phyloP scores from a whole-genome alignment of 2,329 filamentous ascomycete genomes.

The Calonectria crousiana region DNA sequence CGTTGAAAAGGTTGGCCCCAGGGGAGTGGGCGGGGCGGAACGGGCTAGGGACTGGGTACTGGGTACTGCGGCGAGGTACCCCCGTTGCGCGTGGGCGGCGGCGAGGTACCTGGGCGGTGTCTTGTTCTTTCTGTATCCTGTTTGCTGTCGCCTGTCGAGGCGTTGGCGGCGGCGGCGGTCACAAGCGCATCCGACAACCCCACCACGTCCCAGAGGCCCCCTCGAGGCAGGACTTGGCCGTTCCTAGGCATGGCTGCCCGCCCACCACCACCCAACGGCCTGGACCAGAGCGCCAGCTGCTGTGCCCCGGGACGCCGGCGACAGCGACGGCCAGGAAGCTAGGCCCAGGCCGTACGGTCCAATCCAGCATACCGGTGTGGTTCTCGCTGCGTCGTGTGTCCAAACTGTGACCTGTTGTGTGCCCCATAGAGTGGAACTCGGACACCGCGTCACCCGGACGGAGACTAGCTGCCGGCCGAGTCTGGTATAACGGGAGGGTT shows the following conservation, averaged over 20 bases:
- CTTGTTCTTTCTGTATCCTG: not conserved
- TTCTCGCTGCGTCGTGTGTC: slow-evolving; percentile 1
- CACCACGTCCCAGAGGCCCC: slow-evolving; percentile 1
- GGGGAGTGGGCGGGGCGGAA: slow-evolving; percentile 21
- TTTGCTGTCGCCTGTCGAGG: not conserved
- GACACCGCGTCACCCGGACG: slow-evolving; percentile 19
- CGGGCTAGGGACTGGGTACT: slow-evolving; percentile 7
- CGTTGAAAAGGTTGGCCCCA: slow-evolving; percentile 21
- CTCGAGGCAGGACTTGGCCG: not conserved
- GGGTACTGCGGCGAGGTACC: slow-evolving; percentile 12
- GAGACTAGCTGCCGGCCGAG: slow-evolving; percentile 19
- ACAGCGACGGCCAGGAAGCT: slow-evolving; percentile 1
- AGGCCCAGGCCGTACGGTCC: slow-evolving; percentile 2
- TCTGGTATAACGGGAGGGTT: not conserved
- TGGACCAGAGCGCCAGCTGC: not conserved
- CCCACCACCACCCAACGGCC: not conserved
- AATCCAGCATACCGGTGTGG: slow-evolving; percentile 18
- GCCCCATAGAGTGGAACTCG: slow-evolving; percentile 16
- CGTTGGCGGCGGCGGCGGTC: slow-evolving; percentile 21
- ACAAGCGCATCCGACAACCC: slow-evolving; percentile 22
- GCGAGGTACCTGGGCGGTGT: slow-evolving; percentile 22
- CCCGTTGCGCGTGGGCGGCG: not conserved
- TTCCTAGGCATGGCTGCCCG: not conserved
- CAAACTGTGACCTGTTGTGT: slow-evolving; percentile 12
- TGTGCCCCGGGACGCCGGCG: slow-evolving; percentile 6